Evolutionary conservation across 306 rosid species (phyloP), one percentile per base, ranked within the genome.

Genomic region (Albizia julibrissin): DNA sequence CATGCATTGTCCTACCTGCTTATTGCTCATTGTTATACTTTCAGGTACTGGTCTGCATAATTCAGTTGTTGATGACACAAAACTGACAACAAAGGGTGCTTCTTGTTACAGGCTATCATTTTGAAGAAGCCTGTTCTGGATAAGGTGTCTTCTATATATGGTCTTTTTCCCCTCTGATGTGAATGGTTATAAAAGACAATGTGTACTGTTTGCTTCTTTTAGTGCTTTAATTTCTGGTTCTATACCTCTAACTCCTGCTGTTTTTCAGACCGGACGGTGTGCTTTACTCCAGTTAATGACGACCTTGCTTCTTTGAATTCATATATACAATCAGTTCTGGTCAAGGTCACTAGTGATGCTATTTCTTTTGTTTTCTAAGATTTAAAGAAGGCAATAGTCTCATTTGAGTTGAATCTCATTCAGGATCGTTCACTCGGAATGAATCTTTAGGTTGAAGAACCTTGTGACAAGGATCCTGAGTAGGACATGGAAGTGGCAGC

Each of bases 31-130:
- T 50, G 33, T 79, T 69, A 33, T 61, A 84, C 62, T 80, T 79
- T 69, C 91, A 95, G 99, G 98, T 95, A 74, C 98, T 95, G 72
- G 91, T 86, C 74, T 82, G 86, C 89, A 87, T 95, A 77, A 50
- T 91, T 95, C 99, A 75, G 87, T 87, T 81, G 97, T 95, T 66
- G 99, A 95, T 56, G 98, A 95, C 81, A 95, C 99, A 72, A 93
- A 93, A 87, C 91, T 92, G 80, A 85, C 91, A 76, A 87, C 90
- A 62, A 95, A 95, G 98, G 99, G 93, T 76, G 33, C 78, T 6
- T 85, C 43, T 86, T 80, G 37, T 85, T 77, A 72, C 93, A 95
- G 99, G 86, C 86, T 78, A 85, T 95, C 84, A 79, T 22, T 75
- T 87, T 93, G 10, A 92, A 91, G 89, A 92, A 89, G 82, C 96